Percentiles rank a stretch among this genome's conserved stretches.
Evolutionary conservation across 1,284 basidiomycete genomes (phyloP).

Genomic region (Chondrostereum purpureum): DNA sequence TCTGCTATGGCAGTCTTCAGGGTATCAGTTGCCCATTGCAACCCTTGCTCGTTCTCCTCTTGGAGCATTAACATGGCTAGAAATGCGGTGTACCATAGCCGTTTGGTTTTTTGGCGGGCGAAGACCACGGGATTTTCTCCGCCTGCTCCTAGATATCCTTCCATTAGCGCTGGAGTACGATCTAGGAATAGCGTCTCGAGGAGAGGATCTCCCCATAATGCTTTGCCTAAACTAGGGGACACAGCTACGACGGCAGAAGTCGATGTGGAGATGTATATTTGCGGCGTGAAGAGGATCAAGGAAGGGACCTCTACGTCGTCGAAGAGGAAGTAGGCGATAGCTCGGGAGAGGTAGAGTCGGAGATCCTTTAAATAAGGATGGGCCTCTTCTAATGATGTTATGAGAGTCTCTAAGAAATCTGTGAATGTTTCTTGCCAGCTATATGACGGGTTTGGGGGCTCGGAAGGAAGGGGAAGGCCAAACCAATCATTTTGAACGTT

Average conservation of each 20-base stretch:
- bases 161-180: conserved; percentile 42
- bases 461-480: conserved; percentile 37
- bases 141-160: conserved; percentile 49
- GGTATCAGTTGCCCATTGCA: not conserved
- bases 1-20: not conserved
- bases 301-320: conserved; percentile 68
- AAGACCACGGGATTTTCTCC: conserved; percentile 43
- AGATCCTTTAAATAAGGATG: conserved; percentile 40
- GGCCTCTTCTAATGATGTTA: conserved; percentile 8
- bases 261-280: conserved; percentile 34
- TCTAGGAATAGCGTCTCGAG: conserved; percentile 56
- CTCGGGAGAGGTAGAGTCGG: conserved; percentile 48
- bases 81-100: conserved; percentile 68
- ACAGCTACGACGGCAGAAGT: conserved; percentile 31
- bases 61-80: conserved; percentile 46
- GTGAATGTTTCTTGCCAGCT: conserved; percentile 73
- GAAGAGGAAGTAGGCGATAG: conserved; percentile 67
- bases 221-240: conserved; percentile 44
- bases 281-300: conserved; percentile 53
- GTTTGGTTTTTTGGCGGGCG: conserved; percentile 56
- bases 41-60: conserved; percentile 22
- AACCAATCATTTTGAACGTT: conserved; percentile 67
- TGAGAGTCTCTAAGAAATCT: conserved; percentile 45
- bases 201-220: conserved; percentile 71
- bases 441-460: conserved; percentile 32